Evolutionary conservation across 2,329 filamentous ascomycete species (phyloP).

Genomic region (Akanthomyces muscarius): DNA sequence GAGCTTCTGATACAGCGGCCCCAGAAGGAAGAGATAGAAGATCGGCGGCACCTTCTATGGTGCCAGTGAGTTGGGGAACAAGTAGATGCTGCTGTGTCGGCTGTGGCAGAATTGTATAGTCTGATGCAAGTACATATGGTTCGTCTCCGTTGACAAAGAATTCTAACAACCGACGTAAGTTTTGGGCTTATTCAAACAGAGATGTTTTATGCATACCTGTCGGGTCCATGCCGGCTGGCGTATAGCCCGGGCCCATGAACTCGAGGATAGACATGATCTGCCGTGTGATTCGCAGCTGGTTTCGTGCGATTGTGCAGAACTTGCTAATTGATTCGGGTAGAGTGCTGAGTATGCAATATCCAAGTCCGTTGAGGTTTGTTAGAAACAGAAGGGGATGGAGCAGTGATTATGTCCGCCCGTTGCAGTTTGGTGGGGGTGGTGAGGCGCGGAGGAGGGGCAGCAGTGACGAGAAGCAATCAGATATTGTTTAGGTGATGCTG

Average conservation of each 20-base stretch:
- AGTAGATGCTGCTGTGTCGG: conserved; percentile 10
- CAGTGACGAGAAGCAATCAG: neutral
- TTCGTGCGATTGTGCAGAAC: too few species aligned
- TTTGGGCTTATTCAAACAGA: neutral
- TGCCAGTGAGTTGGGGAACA: conserved; percentile 9
- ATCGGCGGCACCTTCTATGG: conserved; percentile 3
- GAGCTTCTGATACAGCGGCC: neutral
- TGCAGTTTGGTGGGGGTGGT: neutral
- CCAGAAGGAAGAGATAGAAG: conserved; percentile 3
- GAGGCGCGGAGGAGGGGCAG: neutral
- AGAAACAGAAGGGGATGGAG: neutral
- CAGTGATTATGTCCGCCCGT: neutral
- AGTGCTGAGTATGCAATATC: neutral
- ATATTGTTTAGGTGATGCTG: neutral
- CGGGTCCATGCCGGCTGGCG: conserved; percentile 16
- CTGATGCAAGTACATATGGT: conserved; percentile 15
- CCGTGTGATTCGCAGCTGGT: neutral
- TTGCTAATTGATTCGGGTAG: neutral
- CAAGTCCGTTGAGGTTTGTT: neutral
- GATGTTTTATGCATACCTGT: neutral
- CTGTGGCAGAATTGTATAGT: conserved; percentile 14
- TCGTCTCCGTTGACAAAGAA: conserved; percentile 15
- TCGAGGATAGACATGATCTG: conserved; percentile 17
- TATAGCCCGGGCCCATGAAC: conserved; percentile 12
- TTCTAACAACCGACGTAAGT: neutral